phyloP scores from a whole-genome alignment of 257 asterid species.

The Nicotiana knightiana region DNA sequence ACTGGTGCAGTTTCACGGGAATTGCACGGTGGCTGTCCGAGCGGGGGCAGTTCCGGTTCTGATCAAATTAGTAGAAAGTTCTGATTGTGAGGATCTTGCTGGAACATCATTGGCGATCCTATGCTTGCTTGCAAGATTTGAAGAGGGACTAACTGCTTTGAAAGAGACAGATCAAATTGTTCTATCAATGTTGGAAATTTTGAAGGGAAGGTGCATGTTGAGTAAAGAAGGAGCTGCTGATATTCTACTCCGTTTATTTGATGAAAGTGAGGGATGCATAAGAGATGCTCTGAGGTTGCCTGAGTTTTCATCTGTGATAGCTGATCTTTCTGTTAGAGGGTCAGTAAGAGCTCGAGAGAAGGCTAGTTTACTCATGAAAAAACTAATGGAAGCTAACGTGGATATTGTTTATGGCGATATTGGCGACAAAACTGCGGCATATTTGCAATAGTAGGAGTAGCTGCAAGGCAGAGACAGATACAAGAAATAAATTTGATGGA shows the following conservation, averaged over 20 bases:
- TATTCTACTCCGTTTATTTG: constrained; percentile 53
- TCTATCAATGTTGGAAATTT: constrained; percentile 32
- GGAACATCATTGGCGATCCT: constrained; percentile 53
- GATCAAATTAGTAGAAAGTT: constrained; percentile 31
- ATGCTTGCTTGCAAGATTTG: constrained; percentile 57
- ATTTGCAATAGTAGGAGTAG: constrained; percentile 11
- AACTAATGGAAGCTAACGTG: constrained; percentile 38
- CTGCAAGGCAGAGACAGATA: neutral
- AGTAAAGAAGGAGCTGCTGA: constrained; percentile 72
- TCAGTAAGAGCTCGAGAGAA: constrained; percentile 60
- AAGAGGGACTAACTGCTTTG: constrained; percentile 58
- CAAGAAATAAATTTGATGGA: neutral
- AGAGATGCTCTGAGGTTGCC: constrained; percentile 45
- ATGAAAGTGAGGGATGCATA: constrained; percentile 52
- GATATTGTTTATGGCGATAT: constrained; percentile 7
- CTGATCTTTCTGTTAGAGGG: constrained; percentile 66
- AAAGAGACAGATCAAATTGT: constrained; percentile 33
- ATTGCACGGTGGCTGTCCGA: constrained; percentile 69
- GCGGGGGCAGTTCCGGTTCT: constrained; percentile 57
- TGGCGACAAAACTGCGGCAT: neutral
- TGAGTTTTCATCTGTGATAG: constrained; percentile 49
- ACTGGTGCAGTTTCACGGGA: constrained; percentile 79
- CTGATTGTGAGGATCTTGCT: constrained; percentile 46
- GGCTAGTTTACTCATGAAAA: constrained; percentile 58
- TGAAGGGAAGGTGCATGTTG: constrained; percentile 50